Conservation (phyloP, 345 rosid species). For the Heritiera fomes region DNA sequence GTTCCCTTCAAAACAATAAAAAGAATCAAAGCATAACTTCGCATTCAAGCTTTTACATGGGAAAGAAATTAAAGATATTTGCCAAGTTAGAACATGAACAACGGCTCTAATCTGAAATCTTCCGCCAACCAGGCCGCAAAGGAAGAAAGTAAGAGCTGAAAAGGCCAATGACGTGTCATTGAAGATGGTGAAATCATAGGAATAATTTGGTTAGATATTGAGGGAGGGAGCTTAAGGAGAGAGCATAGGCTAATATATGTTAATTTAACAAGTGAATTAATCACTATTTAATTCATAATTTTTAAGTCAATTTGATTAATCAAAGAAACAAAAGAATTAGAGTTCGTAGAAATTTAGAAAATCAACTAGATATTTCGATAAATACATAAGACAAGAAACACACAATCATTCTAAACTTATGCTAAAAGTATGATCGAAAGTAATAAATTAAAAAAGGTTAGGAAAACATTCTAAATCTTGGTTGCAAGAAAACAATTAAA, state of each 20-base stretch:
- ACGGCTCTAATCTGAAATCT: conserved; percentile 8
- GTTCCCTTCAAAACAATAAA: conserved; percentile 25
- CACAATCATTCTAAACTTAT: too few relatives aligned
- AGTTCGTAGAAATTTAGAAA: too few relatives aligned
- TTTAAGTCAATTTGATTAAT: too few relatives aligned
- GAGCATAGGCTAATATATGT: not conserved
- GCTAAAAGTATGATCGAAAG: too few relatives aligned
- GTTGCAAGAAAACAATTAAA: not conserved
- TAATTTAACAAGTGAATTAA: not conserved
- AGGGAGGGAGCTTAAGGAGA: too few relatives aligned
- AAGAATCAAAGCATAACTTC: conserved; percentile 14
- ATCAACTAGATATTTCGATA: too few relatives aligned
- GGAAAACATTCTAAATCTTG: not conserved
- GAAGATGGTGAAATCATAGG: not conserved
- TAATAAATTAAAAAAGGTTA: too few relatives aligned
- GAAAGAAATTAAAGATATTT: not conserved
- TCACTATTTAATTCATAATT: too few relatives aligned
- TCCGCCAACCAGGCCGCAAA: conserved; percentile 15
- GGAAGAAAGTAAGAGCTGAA: not conserved
- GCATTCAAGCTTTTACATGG: not conserved
- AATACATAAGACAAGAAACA: too few relatives aligned
- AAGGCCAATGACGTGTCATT: not conserved
- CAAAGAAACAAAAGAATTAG: too few relatives aligned
- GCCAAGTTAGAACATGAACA: not conserved
- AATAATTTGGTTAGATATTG: not conserved